Base-by-base conservation (phyloP, 2,329 filamentous ascomycete species). In the Fusarium fracticaudum region DNA sequence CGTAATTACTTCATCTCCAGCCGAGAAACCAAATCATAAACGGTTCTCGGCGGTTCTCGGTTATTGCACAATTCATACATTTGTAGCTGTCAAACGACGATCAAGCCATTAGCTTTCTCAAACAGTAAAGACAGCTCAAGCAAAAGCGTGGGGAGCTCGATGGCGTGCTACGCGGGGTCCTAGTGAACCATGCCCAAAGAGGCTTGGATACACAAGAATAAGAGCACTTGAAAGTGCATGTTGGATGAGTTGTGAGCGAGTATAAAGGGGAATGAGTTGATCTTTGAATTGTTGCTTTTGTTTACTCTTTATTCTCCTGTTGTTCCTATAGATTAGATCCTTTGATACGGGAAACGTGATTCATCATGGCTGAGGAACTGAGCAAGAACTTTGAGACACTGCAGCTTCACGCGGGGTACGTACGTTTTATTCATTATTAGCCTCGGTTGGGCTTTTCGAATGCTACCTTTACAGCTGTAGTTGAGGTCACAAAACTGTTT, bases 381-480 rank as follows among this genome's bases (percentile, higher is more conserved):
- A 87, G 86, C 83, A 87, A 87, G 77, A 89, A 91, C 83, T 96
- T 96, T 78, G 94, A 96, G 87, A 96, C 94, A 69, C 88, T 96
- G 74, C 94, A 96, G 87, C 89, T 96, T 76, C 94, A 96, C 83
- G 94, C 93, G 81, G 94, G 94, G 91, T 94, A 90, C 79, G 86
- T 81, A 90, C 79, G 86, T 81, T 63, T 50, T 26, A 24, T 37
- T 38, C 51, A 31, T 14, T 45, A n/a, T 47, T 51, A 64, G 41
- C 37, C 61, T 63, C 51, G 38, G 37, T 50, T 73, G 71, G 74
- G 67, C 70, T 31, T 44, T 50, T 45, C 17, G 33, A 29, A 41
- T 60, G 22, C 26, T 47, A 47, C 33, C 9, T 35, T 8, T 50
- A 22, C 60, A 54, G 43, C 45, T 67, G 31, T 44, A 48, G 61